These are phyloP conservation scores for Collybia mongolica DNA, from an alignment of 768 basidiomycete species.

Conservation along the genomic window DNA sequence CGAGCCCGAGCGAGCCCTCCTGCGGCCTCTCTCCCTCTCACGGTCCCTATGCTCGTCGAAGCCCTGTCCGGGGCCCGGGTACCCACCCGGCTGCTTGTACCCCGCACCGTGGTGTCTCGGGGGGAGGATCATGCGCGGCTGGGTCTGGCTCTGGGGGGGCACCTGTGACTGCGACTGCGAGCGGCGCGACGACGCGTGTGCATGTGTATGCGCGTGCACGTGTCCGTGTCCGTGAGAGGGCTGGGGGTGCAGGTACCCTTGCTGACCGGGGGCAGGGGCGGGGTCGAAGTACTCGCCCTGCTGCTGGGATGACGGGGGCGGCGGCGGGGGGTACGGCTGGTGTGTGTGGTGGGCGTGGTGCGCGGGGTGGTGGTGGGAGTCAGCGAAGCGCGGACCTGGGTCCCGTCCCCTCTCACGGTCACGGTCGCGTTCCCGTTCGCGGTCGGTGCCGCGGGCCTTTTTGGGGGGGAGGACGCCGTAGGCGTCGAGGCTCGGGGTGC, in stretches of 20 bases:
- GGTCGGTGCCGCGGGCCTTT: constrained; percentile 28
- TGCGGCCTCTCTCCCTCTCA: too few relatives aligned
- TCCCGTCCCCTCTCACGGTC: too few relatives aligned
- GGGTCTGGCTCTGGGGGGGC: not conserved
- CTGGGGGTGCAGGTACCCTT: not conserved
- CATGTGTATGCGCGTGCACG: too few relatives aligned
- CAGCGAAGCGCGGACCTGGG: not conserved
- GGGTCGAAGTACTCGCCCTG: not conserved
- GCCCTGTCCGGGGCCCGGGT: too few relatives aligned
- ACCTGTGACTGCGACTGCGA: too few relatives aligned
- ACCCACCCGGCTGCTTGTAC: too few relatives aligned
- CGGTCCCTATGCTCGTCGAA: too few relatives aligned
- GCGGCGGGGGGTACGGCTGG: not conserved
- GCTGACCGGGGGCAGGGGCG: too few relatives aligned
- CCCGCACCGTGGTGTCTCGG: constrained; percentile 3
- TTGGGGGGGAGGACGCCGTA: constrained; percentile 50
- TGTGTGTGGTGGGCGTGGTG: not conserved
- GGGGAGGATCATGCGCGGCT: constrained; percentile 19
- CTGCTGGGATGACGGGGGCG: not conserved
- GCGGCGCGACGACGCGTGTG: too few relatives aligned
- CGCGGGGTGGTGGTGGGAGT: not conserved
- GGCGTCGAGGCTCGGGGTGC: constrained; percentile 36
- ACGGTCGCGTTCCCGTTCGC: too few relatives aligned
- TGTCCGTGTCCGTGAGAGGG: not conserved
- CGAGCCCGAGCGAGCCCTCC: constrained; percentile 20